Evolutionary conservation across 805 yeast genomes (phyloP).

Genomic region (Candida palmyrensis): DNA sequence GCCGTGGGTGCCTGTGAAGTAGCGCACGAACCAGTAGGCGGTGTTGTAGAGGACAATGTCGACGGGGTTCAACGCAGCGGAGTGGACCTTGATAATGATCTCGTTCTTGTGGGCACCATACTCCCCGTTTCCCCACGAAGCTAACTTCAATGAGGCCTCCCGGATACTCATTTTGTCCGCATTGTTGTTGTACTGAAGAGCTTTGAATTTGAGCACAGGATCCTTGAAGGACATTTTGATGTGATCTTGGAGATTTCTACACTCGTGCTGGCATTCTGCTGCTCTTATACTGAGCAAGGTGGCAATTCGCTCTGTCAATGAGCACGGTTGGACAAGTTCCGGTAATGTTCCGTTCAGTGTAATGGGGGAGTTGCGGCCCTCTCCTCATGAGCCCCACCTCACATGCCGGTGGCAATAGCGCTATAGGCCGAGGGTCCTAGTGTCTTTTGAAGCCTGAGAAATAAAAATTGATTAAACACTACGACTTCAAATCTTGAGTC

Average conservation of each 20-base stretch:
- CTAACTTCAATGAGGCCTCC: constrained; percentile 4
- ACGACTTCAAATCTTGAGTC: no score
- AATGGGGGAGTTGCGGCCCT: no score
- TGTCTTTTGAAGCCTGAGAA: no score
- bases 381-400: no score
- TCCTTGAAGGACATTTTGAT: neutral
- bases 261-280: no score
- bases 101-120: constrained; percentile 11
- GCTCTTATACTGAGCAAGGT: no score
- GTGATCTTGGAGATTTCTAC: neutral
- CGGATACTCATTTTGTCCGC: constrained; percentile 1
- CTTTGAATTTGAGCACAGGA: neutral
- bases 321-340: no score
- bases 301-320: no score
- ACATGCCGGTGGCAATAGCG: no score
- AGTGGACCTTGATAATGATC: constrained; percentile 25
- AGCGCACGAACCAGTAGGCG: constrained; percentile 8
- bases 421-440: no score
- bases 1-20: constrained; percentile 14
- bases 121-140: constrained; percentile 9
- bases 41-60: constrained; percentile 20
- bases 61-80: constrained; percentile 31
- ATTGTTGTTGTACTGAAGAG: neutral
- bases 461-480: no score
- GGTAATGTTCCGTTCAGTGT: no score